Base-by-base conservation (phyloP, 2,329 filamentous ascomycete genomes). In the Colletotrichum ledebouriae region DNA sequence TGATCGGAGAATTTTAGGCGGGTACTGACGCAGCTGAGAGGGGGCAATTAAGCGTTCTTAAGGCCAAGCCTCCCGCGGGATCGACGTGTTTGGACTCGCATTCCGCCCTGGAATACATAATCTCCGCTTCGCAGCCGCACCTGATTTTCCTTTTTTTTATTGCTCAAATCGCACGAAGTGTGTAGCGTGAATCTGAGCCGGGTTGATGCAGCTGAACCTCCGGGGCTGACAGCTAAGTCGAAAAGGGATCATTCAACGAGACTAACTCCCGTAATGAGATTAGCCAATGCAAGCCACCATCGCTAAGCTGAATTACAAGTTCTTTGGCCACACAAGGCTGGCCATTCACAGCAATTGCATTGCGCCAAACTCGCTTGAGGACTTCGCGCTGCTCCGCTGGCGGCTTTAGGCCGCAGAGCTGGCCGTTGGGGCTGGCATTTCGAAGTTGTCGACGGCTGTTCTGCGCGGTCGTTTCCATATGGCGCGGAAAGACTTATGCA, bases 211-310 rank as follows among this genome's bases (percentile, higher is more conserved):
- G 66, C 66, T 69, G 66, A 69, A 37, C 61, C 15, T n/a, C 25
- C n/a, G 22, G 37, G 56, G 65, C 61, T 69, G 61, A 46, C 22
- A 13, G 41, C 66, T 56, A 60, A 49, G 34, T 59, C 66, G 37
- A 34, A 59, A 60, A 41, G 20, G 20, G 60, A 59, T 22, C 41
- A 57, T 41, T 29, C 41, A 33, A 50, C 22, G 17, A 34, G n/a
- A 17, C 25, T 22, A 22, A 34, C 20, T 15, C 15, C 7, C 9
- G 41, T 37, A 9, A 47, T 49, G 42, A 20, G 22, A 11, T 50
- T 25, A 29, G 6, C 49, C 59, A 60, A 41, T 17, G 22, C 22
- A 22, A 22, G 22, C 22, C 22, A 22, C 22, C 22, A 4, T 22
- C 22, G 22, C 22, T 22, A 22, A 22, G 22, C 4, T 22, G 22